These are phyloP conservation scores for Incumbomyces lentus DNA, from an alignment of 2,329 filamentous ascomycete species.

Conservation along the genomic window DNA sequence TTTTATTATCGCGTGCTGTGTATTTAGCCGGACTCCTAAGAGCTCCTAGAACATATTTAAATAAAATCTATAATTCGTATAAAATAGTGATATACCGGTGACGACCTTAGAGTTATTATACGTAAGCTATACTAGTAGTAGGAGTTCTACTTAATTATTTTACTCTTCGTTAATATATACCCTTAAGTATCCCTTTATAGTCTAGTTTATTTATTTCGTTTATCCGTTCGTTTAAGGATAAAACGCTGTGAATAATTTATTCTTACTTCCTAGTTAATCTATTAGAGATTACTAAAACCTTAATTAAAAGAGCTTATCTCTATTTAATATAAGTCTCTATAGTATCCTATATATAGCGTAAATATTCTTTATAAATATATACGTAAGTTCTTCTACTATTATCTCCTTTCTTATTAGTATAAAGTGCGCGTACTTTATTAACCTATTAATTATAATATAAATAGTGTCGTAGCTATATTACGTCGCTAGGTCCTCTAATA, in stretches of 20 bases:
- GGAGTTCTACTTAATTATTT: conserved; percentile 11
- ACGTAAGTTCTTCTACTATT: conserved; percentile 4
- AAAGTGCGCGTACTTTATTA: conserved; percentile 7
- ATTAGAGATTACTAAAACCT: conserved; percentile 5
- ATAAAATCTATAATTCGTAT: conserved; percentile 8
- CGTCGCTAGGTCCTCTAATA: conserved; percentile 7
- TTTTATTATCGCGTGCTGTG: neutral
- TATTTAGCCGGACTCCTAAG: neutral
- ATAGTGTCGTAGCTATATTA: conserved; percentile 7
- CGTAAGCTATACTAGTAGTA: neutral
- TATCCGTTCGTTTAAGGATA: conserved; percentile 10
- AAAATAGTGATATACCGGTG: conserved; percentile 8
- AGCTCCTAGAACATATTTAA: conserved; percentile 1
- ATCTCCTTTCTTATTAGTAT: conserved; percentile 1
- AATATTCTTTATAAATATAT: conserved; percentile 8
- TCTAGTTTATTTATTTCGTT: conserved; percentile 14
- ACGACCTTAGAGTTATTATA: conserved; percentile 6
- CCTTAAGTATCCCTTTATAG: conserved; percentile 10
- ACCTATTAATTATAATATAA: conserved; percentile 7
- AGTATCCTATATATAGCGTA: conserved; percentile 8
- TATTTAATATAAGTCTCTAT: conserved; percentile 5
- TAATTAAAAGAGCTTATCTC: conserved; percentile 7
- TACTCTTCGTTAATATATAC: conserved; percentile 14
- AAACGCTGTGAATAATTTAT: conserved; percentile 8
- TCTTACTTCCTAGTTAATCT: conserved; percentile 1